Conservation (phyloP, 2,329 filamentous ascomycete genomes). For the Ceratocystiopsis sp. region DNA sequence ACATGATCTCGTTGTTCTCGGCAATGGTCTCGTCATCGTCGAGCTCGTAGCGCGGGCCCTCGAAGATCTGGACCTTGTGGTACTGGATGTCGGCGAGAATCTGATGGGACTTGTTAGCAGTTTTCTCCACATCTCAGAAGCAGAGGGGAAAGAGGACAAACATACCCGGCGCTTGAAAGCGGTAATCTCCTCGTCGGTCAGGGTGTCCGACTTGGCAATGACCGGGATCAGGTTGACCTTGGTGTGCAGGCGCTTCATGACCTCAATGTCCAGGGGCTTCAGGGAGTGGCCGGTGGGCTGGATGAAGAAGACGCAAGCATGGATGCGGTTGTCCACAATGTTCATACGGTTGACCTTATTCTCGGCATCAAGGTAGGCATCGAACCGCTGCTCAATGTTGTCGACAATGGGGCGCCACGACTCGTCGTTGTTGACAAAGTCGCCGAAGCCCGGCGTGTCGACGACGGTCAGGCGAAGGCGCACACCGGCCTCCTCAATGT, state of each 20-base stretch:
- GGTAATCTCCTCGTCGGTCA: constrained; percentile 90
- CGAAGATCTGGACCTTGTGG: constrained; percentile 97
- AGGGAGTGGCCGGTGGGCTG: constrained; percentile 96
- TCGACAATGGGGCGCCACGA: constrained; percentile 98
- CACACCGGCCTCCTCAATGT: constrained; percentile 97
- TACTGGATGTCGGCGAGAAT: constrained; percentile 93
- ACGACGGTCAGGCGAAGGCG: constrained; percentile 92
- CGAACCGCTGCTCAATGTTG: constrained; percentile 98
- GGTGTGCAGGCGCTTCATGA: constrained; percentile 98
- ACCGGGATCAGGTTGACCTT: constrained; percentile 99
- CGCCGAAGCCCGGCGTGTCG: constrained; percentile 93
- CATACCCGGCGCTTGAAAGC: constrained; percentile 93
- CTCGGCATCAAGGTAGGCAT: constrained; percentile 95
- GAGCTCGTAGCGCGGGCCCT: constrained; percentile 93
- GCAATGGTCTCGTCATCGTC: constrained; percentile 99
- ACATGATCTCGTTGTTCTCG: constrained; percentile 99
- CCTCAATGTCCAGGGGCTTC: constrained; percentile 97
- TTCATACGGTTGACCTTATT: constrained; percentile 99
- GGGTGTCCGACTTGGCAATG: constrained; percentile 94
- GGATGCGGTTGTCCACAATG: constrained; percentile 97
- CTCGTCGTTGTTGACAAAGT: constrained; percentile 99
- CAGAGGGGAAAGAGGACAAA: constrained; percentile 27
- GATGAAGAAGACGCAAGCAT: constrained; percentile 99
- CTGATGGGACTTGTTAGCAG: constrained; percentile 27
- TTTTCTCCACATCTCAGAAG: neutral